These are phyloP conservation scores for Teunomyces atbi DNA, from an alignment of 805 yeast species.

Conservation along the genomic window DNA sequence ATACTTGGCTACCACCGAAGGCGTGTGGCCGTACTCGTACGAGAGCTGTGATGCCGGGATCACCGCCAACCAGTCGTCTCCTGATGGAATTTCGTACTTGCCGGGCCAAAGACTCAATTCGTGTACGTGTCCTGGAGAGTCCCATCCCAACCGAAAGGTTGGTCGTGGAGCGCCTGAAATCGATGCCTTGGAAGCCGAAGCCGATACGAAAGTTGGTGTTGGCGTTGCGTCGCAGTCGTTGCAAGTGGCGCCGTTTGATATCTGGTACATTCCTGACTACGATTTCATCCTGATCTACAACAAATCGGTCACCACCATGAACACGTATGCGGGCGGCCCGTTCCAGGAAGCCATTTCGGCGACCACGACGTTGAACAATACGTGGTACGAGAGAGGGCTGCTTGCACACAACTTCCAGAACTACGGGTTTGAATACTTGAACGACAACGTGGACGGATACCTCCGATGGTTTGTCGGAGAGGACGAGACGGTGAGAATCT, in stretches of 20 bases:
- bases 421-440: slow-evolving; percentile 75
- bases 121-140: slow-evolving; percentile 80
- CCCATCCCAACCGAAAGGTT: slow-evolving; percentile 81
- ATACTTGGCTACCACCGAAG: slow-evolving; percentile 80
- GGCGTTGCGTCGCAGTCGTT: slow-evolving; percentile 90
- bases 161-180: slow-evolving; percentile 98
- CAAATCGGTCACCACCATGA: slow-evolving; percentile 69
- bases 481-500: slow-evolving; percentile 69
- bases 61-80: slow-evolving; percentile 86
- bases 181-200: slow-evolving; percentile 86
- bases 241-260: slow-evolving; percentile 91
- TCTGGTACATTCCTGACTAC: slow-evolving; percentile 93
- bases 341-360: slow-evolving; percentile 93
- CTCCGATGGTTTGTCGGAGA: slow-evolving; percentile 86
- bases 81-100: slow-evolving; percentile 83
- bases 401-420: slow-evolving; percentile 58
- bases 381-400: slow-evolving; percentile 77
- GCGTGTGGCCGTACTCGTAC: slow-evolving; percentile 94
- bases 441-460: slow-evolving; percentile 70
- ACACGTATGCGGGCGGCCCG: slow-evolving; percentile 90
- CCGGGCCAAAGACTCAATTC: slow-evolving; percentile 78
- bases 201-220: slow-evolving; percentile 46
- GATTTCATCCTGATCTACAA: slow-evolving; percentile 74
- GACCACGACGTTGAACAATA: slow-evolving; percentile 68
- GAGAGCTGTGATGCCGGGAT: slow-evolving; percentile 90